Base-by-base conservation (phyloP, 2,329 filamentous ascomycete species). In the Colletotrichum viniferum region DNA sequence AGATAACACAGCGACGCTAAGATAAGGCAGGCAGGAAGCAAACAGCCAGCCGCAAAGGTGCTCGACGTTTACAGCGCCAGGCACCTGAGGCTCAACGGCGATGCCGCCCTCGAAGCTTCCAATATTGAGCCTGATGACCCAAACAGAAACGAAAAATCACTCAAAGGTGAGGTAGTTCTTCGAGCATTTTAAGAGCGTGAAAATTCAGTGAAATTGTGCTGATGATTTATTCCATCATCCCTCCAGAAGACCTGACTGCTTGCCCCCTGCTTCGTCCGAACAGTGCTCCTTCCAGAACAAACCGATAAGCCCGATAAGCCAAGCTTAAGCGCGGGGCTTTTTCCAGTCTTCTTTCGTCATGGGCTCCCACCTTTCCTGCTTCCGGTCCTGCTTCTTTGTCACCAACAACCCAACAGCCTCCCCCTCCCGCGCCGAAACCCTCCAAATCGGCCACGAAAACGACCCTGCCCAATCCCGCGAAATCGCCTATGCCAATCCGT, bases 291-390 rank as follows among this genome's bases (percentile, higher is more conserved):
- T 52, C 62, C 36, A 65, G 62, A n/a, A 36, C n/a, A 58, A 34
- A 26, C 28, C 9, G 30, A 36, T 26, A 52, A 21, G n/a, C 43
- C 56, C 12, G 68, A 67, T 72, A 72, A 72, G 28, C 52, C 69
- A 61, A 72, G 67, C 66, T 73, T 10, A 30, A 63, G 36, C 55
- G 69, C 63, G 69, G 69, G 73, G 69, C 56, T 52, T 26, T 24
- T 61, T 52, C 43, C n/a, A 0, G n/a, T 52, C 43, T 52, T 72
- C 61, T 66, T 60, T 73, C 75, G 73, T 77, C 75, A 76, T 69
- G 67, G 63, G 56, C 66, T 67, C 28, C 38, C 32, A 24, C 43
- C 30, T 71, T 55, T 74, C 52, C 16, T 72, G 62, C 26, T 55
- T 67, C 61, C 62, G 55, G 21, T 30, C 26, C 13, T 8, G 30